phyloP scores from a whole-genome alignment of 306 rosid genomes.

The Quillaja saponaria region DNA sequence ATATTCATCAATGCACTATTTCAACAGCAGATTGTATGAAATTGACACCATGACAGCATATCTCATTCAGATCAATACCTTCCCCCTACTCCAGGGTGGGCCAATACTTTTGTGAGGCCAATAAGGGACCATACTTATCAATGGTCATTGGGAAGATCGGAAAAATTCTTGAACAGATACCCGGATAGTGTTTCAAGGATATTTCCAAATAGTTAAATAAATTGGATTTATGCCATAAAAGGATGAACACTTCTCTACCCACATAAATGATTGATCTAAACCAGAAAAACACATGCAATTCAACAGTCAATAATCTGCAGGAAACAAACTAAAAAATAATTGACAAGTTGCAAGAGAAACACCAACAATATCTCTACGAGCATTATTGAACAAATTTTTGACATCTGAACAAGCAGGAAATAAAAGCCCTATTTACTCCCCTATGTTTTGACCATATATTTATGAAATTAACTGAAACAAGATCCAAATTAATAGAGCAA shows the following conservation, averaged over 20 bases:
- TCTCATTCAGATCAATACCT: constrained; percentile 12
- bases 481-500: background rate
- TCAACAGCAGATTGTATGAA: constrained; percentile 9
- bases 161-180: no score
- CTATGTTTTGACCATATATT: background rate
- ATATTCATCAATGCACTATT: constrained; percentile 20
- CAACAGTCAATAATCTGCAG: constrained; percentile 18
- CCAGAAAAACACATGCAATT: background rate
- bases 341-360: background rate
- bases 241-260: no score
- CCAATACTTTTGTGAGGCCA: constrained; percentile 11
- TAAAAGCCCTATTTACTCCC: background rate
- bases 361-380: background rate
- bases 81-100: constrained; percentile 2
- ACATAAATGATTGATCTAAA: no score
- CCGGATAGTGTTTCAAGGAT: no score
- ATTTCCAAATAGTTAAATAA: background rate
- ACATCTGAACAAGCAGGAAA: constrained; percentile 11
- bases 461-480: constrained; percentile 19
- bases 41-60: background rate
- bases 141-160: constrained; percentile 3
- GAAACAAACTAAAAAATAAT: constrained; percentile 6
- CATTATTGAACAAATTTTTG: constrained; percentile 15
- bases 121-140: background rate
- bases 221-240: background rate